Evolutionary conservation across 2,329 filamentous ascomycete species (phyloP).

Genomic region (Thielaviopsis cerberus): DNA sequence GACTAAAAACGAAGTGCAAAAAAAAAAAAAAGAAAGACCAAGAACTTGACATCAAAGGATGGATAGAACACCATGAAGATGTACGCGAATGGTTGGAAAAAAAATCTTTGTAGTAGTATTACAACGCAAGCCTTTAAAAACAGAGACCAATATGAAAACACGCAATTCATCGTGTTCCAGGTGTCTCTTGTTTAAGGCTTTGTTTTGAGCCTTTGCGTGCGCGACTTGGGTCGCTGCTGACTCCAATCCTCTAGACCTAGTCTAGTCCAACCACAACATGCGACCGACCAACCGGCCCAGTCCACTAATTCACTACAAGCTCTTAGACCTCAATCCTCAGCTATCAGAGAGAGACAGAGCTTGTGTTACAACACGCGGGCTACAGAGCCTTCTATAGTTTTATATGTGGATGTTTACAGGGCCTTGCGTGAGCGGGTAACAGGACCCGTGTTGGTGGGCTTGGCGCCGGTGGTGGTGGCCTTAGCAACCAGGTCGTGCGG

Average conservation of each 20-base stretch:
- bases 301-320: neutral
- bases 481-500: constrained; percentile 39
- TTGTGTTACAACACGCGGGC: neutral
- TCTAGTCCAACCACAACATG: neutral
- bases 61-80: neutral
- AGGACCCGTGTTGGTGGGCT: constrained; percentile 33
- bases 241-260: neutral
- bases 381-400: neutral
- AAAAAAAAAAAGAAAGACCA: constrained; percentile 1
- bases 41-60: neutral
- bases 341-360: neutral
- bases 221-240: neutral
- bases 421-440: constrained; percentile 54
- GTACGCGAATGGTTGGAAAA: neutral
- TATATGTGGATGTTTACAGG: constrained; percentile 9
- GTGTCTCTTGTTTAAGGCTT: neutral
- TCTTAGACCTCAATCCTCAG: neutral
- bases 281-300: neutral
- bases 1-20: constrained; percentile 4
- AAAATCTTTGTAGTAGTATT: neutral
- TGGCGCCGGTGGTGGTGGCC: constrained; percentile 29
- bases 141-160: neutral
- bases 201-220: neutral
- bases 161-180: neutral
- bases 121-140: neutral